These are phyloP conservation scores for Metschnikowia lachancei DNA, from an alignment of 805 yeast genomes.

Conservation along the genomic window DNA sequence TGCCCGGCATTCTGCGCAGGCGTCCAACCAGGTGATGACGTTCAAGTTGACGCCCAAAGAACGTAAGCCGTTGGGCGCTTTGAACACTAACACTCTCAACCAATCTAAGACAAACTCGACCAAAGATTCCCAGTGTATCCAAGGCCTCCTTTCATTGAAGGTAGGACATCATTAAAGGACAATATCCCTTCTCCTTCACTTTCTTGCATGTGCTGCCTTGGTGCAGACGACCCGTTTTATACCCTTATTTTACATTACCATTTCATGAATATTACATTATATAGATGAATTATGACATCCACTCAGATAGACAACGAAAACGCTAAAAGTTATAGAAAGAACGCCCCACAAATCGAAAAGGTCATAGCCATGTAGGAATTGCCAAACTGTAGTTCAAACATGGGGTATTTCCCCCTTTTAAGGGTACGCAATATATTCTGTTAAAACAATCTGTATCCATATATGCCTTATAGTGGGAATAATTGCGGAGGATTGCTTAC, in stretches of 20 bases:
- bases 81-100: conserved; percentile 12
- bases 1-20: conserved; percentile 17
- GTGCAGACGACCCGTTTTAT: background rate
- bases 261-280: background rate
- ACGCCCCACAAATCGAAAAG: too few relatives aligned
- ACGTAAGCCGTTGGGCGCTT: conserved; percentile 19
- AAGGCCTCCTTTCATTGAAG: conserved; percentile 19
- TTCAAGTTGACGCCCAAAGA: conserved; percentile 18
- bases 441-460: too few relatives aligned
- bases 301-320: too few relatives aligned
- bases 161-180: conserved; percentile 12
- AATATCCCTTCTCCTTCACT: background rate
- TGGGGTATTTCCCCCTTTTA: too few relatives aligned
- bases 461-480: too few relatives aligned
- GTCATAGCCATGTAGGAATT: too few relatives aligned
- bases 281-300: too few relatives aligned
- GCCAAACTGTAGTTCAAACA: too few relatives aligned
- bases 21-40: conserved; percentile 19
- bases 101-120: conserved; percentile 7
- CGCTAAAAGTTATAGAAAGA: too few relatives aligned
- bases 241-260: background rate
- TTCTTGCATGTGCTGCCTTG: background rate
- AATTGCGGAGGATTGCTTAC: too few relatives aligned
- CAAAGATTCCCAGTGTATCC: conserved; percentile 20
- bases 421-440: too few relatives aligned